A percentile compares a stretch with the other conserved stretches of the same genome.
Conservation (phyloP, 1,284 basidiomycete species). For the Phenoliferia sp. region DNA sequence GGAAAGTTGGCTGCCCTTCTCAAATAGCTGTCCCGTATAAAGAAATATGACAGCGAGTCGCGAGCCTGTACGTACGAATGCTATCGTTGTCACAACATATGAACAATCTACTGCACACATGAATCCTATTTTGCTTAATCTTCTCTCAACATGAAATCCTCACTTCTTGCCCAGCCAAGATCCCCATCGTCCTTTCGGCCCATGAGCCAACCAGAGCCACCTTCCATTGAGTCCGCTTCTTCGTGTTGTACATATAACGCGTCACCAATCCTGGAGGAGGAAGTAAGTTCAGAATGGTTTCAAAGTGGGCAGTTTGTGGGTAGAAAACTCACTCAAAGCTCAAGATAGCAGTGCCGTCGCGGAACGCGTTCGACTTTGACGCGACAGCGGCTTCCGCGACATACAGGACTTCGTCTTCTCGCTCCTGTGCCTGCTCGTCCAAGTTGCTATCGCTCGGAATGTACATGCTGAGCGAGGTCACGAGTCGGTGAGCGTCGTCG, state of each 20-base stretch:
- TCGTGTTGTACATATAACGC: conserved; percentile 24
- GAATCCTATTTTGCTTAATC: conserved; percentile 1
- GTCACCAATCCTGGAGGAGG: conserved; percentile 11
- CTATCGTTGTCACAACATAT: no score
- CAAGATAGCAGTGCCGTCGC: conserved; percentile 22
- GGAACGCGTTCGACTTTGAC: conserved; percentile 11
- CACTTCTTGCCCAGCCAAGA: conserved; percentile 26
- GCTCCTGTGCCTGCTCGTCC: background rate
- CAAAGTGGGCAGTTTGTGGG: background rate
- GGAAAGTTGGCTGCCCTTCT: conserved; percentile 23
- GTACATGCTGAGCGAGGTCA: background rate
- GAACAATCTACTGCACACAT: background rate
- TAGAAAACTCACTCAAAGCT: conserved; percentile 15
- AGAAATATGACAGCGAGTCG: background rate
- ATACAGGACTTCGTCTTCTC: conserved; percentile 25
- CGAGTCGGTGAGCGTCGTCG: background rate
- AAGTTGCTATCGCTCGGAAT: background rate
- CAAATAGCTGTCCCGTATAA: background rate
- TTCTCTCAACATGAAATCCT: conserved; percentile 21
- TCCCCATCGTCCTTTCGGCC: conserved; percentile 8
- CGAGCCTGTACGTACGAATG: background rate
- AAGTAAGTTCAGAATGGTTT: background rate
- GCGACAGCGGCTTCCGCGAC: conserved; percentile 24
- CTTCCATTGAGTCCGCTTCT: conserved; percentile 27
- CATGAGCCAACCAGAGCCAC: conserved; percentile 23